These are phyloP conservation scores for Puya raimondii DNA, from an alignment of 176 grass and related monocot species.

Conservation along the genomic window DNA sequence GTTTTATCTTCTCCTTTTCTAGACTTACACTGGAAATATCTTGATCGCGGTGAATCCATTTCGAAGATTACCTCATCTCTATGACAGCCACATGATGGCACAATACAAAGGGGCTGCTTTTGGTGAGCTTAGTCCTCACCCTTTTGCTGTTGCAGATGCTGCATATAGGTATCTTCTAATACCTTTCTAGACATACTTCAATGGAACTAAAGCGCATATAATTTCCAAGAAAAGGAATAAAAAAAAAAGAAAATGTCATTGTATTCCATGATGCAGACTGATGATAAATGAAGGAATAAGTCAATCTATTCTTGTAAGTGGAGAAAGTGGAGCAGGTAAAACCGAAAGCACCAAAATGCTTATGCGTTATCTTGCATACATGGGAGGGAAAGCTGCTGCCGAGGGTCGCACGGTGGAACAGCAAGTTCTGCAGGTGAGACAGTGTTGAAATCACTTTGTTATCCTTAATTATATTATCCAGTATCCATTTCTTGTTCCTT, in stretches of 20 bases:
- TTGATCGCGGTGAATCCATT: slow-evolving; percentile 99
- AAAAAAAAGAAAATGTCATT: neutral
- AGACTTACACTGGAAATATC: slow-evolving; percentile 96
- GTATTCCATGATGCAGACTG: slow-evolving; percentile 1
- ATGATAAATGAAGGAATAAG: slow-evolving; percentile 25
- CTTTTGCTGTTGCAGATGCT: slow-evolving; percentile 93
- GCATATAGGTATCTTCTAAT: slow-evolving; percentile 68
- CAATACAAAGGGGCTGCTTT: slow-evolving; percentile 93
- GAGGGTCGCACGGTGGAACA: slow-evolving; percentile 20
- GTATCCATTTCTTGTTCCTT: neutral
- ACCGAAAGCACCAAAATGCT: slow-evolving; percentile 32
- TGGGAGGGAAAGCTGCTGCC: slow-evolving; percentile 21
- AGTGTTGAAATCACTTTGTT: neutral
- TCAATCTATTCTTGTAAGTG: slow-evolving; percentile 29
- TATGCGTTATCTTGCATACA: slow-evolving; percentile 29
- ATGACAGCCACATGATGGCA: slow-evolving; percentile 96
- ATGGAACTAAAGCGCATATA: neutral
- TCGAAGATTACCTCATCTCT: slow-evolving; percentile 86
- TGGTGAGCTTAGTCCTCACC: slow-evolving; percentile 93
- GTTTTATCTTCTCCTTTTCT: neutral
- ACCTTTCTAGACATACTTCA: neutral
- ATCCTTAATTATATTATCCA: no score
- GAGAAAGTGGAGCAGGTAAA: slow-evolving; percentile 35
- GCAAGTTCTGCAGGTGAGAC: slow-evolving; percentile 22
- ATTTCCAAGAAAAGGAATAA: neutral